Evolutionary conservation across 2,329 filamentous ascomycete species (phyloP).

Genomic region (Neofusicoccum laricinum): DNA sequence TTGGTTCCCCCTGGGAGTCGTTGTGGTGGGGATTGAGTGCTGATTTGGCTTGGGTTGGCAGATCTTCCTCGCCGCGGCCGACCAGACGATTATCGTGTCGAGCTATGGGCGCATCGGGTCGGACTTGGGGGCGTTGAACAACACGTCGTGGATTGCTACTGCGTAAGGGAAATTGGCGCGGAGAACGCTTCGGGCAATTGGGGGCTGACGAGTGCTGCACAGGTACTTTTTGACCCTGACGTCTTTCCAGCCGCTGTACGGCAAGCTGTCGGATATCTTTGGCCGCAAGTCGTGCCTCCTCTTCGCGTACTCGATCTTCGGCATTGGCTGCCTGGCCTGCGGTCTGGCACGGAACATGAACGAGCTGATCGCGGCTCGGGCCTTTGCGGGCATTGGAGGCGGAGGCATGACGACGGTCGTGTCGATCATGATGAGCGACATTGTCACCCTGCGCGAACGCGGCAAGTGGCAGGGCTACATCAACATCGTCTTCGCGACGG

Average conservation of each 20-base stretch:
- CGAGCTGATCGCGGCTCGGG: slow-evolving; percentile 64
- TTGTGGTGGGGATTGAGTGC: background rate
- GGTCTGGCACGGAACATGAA: slow-evolving; percentile 62
- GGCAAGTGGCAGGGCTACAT: slow-evolving; percentile 73
- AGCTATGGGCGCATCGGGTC: slow-evolving; percentile 76
- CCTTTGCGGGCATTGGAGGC: slow-evolving; percentile 63
- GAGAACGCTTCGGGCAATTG: background rate
- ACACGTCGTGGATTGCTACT: slow-evolving; percentile 72
- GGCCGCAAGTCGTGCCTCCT: slow-evolving; percentile 65
- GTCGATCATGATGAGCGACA: slow-evolving; percentile 67
- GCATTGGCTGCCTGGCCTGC: slow-evolving; percentile 61
- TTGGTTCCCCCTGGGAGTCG: background rate
- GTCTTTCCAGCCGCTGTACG: slow-evolving; percentile 72
- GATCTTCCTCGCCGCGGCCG: slow-evolving; percentile 70
- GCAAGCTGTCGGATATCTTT: slow-evolving; percentile 69
- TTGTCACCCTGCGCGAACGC: slow-evolving; percentile 66
- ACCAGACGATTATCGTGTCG: slow-evolving; percentile 75
- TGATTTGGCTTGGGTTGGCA: slow-evolving; percentile 28
- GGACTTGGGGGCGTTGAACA: slow-evolving; percentile 70
- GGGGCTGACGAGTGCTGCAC: background rate
- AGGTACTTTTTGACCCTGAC: slow-evolving; percentile 72
- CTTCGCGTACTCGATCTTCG: slow-evolving; percentile 63
- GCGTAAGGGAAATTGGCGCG: slow-evolving; percentile 32
- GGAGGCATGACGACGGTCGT: slow-evolving; percentile 70
- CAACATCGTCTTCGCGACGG: slow-evolving; percentile 69